Percentiles rank a stretch among this genome's conserved stretches.
phyloP scores from a whole-genome alignment of 176 grass and related monocot species.

The Puccinellia tenuiflora region DNA sequence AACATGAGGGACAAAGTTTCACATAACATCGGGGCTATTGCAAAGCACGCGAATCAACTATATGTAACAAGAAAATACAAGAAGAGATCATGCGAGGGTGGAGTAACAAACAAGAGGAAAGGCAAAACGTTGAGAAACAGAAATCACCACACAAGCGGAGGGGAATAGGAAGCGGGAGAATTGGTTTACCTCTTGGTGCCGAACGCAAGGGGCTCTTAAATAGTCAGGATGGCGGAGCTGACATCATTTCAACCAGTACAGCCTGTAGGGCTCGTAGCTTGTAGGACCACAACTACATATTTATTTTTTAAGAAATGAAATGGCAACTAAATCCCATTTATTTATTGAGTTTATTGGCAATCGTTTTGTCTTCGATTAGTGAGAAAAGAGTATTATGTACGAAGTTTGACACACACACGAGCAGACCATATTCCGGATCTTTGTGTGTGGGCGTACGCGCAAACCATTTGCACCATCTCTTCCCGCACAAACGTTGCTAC shows the following conservation, averaged over 20 bases:
- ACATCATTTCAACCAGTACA: constrained; percentile 41
- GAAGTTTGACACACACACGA: no score
- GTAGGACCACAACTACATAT: neutral
- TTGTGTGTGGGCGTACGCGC: no score
- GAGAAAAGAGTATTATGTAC: no score
- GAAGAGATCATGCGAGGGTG: neutral
- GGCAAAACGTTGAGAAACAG: neutral
- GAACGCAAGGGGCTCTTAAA: constrained; percentile 43
- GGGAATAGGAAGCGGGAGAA: neutral
- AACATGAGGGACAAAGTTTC: neutral
- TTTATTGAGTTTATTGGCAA: no score
- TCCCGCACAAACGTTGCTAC: no score
- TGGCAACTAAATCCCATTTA: neutral
- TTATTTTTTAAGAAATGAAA: neutral
- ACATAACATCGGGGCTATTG: neutral
- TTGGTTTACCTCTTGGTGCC: constrained; percentile 22
- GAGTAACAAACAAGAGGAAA: neutral
- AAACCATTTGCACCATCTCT: no score
- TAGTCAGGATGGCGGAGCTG: constrained; percentile 28
- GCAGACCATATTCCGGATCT: no score
- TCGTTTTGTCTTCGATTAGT: no score
- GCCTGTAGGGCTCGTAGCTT: neutral
- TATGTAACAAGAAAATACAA: neutral
- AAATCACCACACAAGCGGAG: neutral
- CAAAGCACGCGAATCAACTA: neutral